Conservation (phyloP, 257 asterid genomes). For the Solanum neorickii region DNA sequence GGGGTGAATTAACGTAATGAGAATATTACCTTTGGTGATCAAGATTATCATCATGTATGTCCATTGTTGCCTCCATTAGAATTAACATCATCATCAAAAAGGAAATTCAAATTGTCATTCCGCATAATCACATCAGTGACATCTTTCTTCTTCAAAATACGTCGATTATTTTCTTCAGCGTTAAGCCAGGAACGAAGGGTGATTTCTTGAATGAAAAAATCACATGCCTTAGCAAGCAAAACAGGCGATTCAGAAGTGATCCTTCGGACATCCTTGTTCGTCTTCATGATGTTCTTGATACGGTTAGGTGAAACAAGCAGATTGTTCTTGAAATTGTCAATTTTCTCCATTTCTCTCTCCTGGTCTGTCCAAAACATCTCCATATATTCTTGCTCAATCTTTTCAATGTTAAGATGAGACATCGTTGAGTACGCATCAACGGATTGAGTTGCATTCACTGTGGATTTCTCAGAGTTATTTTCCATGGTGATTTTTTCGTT, state of each 20-base stretch:
- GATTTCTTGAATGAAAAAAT: constrained; percentile 77
- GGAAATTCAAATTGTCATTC: neutral
- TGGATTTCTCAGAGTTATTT: neutral
- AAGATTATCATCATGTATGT: neutral
- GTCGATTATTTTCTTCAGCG: constrained; percentile 50
- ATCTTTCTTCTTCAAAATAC: neutral
- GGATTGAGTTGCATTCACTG: neutral
- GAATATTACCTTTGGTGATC: neutral
- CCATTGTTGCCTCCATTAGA: neutral
- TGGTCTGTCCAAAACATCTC: constrained; percentile 37
- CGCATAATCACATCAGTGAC: neutral
- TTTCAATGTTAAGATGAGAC: neutral
- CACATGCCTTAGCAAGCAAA: constrained; percentile 81
- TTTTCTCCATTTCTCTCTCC: neutral
- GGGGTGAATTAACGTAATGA: neutral
- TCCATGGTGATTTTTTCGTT: too few species aligned
- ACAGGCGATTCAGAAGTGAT: constrained; percentile 78
- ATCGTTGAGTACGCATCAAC: neutral
- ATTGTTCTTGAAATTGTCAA: constrained; percentile 65
- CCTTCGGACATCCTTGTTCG: constrained; percentile 79
- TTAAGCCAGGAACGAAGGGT: constrained; percentile 80
- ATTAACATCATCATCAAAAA: neutral
- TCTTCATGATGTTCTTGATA: constrained; percentile 86
- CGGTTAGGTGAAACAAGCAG: constrained; percentile 52
- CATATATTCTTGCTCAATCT: constrained; percentile 29